Base-by-base conservation (phyloP, 2,329 filamentous ascomycete species). In the Nigrospora osmanthi region DNA sequence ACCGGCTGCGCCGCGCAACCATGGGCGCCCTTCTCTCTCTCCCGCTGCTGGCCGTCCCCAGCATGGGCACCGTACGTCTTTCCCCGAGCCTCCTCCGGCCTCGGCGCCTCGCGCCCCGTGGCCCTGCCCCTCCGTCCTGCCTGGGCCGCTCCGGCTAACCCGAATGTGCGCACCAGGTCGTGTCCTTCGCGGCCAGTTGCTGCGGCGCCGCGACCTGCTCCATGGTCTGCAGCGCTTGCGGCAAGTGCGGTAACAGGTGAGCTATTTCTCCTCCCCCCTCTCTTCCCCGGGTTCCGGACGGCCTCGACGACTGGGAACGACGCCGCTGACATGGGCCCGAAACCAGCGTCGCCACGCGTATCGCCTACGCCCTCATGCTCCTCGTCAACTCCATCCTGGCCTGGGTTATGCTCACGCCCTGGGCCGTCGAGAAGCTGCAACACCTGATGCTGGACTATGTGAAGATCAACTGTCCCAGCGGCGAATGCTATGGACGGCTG, bases 381-480 rank as follows among this genome's bases (percentile, higher is more conserved):
- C 82, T 98, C 54, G 70, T 97, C 67, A 98, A 98, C 76, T 96
- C 91, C 47, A 95, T 97, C 52, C 65, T 97, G 42, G 91, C 93
- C 33, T 98, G 93, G 93, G 88, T 98, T 56, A 95, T 97, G 89
- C 89, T 98, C 70, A 98, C 93, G 17, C 88, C 89, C 43, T 98
- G 93, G 93, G 93, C 93, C 32, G 87, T 98, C 62, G 88, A 95
- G 59, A 97, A 97, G 64, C 76, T 98, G 6, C 83, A 97, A 67
- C 81, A 94, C 52, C 74, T 97, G 44, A 93, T 89, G 12, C 77
- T 98, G 53, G 89, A 97, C 68, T 97, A 96, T 61, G 90, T 98
- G 71, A 89, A 89, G 58, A 95, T 98, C 60, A 85, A 85, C 59
- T 98, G 93, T 63, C 84, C 88, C 28, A 90, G 87, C 41, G 87